Evolutionary conservation across 192 early-diverging fungal species (phyloP).

Genomic region (Neocallimastix lanati): DNA sequence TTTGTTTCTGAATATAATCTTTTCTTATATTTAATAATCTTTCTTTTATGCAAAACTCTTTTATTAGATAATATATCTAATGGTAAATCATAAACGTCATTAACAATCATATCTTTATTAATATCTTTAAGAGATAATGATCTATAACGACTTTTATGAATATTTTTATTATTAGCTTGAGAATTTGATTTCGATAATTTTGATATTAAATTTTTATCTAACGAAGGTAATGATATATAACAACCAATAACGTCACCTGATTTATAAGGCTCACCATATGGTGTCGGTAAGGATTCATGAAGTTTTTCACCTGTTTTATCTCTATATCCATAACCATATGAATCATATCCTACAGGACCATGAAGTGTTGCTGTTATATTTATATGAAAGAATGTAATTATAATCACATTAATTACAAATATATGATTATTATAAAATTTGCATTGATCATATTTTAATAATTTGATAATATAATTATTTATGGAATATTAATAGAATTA

Average conservation of each 20-base stretch:
- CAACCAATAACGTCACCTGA: conserved; percentile 47
- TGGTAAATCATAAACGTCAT: conserved; percentile 18
- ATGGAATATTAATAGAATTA: too few species aligned
- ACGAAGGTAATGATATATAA: conserved; percentile 27
- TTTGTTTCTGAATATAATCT: neutral
- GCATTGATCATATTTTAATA: too few species aligned
- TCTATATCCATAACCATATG: conserved; percentile 39
- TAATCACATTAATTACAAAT: neutral
- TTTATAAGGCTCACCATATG: conserved; percentile 33
- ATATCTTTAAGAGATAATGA: neutral
- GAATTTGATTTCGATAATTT: neutral
- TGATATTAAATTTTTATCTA: neutral
- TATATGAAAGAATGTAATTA: neutral
- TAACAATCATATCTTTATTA: conserved; percentile 2
- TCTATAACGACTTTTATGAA: neutral
- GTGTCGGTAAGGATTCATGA: conserved; percentile 20
- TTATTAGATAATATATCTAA: conserved; percentile 1
- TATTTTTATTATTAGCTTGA: neutral
- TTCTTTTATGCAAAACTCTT: neutral
- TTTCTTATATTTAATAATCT: neutral
- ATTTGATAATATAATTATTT: too few species aligned
- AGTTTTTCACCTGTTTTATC: conserved; percentile 44
- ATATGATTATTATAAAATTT: too few species aligned
- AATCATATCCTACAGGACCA: conserved; percentile 45
- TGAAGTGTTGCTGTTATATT: conserved; percentile 10